These are phyloP conservation scores for Saturnispora galanensis DNA, from an alignment of 805 yeast species.

Conservation along the genomic window DNA sequence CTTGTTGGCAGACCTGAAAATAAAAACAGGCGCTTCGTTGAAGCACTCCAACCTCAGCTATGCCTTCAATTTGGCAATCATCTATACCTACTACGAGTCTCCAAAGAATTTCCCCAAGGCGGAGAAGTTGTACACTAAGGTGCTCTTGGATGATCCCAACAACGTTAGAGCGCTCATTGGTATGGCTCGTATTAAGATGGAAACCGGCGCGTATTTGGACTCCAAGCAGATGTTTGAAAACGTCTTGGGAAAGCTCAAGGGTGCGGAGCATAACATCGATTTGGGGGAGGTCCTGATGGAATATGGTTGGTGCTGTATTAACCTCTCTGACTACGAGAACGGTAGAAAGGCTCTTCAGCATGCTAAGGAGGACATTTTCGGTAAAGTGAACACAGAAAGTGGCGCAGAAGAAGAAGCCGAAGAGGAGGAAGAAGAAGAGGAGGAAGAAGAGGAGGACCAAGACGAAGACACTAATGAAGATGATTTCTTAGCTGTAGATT, in stretches of 20 bases:
- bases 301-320: constrained; percentile 68
- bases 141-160: constrained; percentile 33
- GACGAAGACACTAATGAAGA: background rate
- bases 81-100: constrained; percentile 78
- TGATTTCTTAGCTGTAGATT: background rate
- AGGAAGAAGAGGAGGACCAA: background rate
- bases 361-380: constrained; percentile 34
- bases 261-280: constrained; percentile 27
- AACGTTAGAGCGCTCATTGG: constrained; percentile 63
- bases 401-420: background rate
- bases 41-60: constrained; percentile 47
- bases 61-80: constrained; percentile 57
- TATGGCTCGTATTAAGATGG: constrained; percentile 66
- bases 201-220: constrained; percentile 43
- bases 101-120: constrained; percentile 83
- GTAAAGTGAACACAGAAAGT: constrained; percentile 16
- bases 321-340: constrained; percentile 34
- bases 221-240: constrained; percentile 44
- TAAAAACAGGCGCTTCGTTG: constrained; percentile 38
- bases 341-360: constrained; percentile 45
- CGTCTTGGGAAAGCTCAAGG: constrained; percentile 32
- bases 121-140: constrained; percentile 53
- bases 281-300: constrained; percentile 28
- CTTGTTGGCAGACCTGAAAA: constrained; percentile 38
- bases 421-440: background rate